phyloP scores from a whole-genome alignment of 768 basidiomycete genomes.

The Lyophyllum shimeji region DNA sequence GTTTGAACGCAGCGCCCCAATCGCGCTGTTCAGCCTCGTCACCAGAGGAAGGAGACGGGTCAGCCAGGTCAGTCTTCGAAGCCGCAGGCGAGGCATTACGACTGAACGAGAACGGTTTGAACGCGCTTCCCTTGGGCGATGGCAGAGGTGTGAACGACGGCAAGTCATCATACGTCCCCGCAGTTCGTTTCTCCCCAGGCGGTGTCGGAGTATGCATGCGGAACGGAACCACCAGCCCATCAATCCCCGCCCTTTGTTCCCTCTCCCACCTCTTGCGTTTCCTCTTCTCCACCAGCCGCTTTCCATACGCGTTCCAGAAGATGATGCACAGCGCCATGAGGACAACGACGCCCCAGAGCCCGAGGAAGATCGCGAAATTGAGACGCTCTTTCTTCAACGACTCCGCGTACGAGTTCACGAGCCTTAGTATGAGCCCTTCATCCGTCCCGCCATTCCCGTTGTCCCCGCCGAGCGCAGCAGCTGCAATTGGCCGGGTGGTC shows the following conservation, averaged over 20 bases:
- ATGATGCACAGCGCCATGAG: conserved; percentile 73
- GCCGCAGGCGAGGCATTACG: conserved; percentile 20
- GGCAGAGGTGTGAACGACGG: conserved; percentile 54
- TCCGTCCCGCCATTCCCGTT: conserved; percentile 41
- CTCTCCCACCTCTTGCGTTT: conserved; percentile 48
- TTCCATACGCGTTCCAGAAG: conserved; percentile 70
- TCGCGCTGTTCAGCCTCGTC: conserved; percentile 12
- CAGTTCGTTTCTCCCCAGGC: conserved; percentile 18
- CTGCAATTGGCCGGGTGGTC: conserved; percentile 75
- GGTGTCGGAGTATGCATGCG: conserved; percentile 13
- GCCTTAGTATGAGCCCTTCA: conserved; percentile 65
- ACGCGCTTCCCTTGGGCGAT: conserved; percentile 32
- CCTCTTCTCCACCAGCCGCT: conserved; percentile 43
- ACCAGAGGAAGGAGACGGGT: conserved; percentile 33
- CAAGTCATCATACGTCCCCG: conserved; percentile 25
- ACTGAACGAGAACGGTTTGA: conserved; percentile 35
- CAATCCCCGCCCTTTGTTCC: conserved; percentile 50
- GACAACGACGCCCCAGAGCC: conserved; percentile 80
- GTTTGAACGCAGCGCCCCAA: conserved; percentile 11
- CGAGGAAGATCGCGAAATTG: conserved; percentile 83
- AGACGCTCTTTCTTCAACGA: conserved; percentile 78
- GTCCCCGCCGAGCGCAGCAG: conserved; percentile 69
- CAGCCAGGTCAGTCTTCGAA: conserved; percentile 44
- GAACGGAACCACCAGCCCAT: conserved; percentile 42
- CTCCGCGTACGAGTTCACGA: conserved; percentile 72